A percentile compares a stretch with the other conserved stretches of the same genome.
Evolutionary conservation across 352 stramenopile genomes (phyloP).

Genomic region (Globisporangium heterothallicum): DNA sequence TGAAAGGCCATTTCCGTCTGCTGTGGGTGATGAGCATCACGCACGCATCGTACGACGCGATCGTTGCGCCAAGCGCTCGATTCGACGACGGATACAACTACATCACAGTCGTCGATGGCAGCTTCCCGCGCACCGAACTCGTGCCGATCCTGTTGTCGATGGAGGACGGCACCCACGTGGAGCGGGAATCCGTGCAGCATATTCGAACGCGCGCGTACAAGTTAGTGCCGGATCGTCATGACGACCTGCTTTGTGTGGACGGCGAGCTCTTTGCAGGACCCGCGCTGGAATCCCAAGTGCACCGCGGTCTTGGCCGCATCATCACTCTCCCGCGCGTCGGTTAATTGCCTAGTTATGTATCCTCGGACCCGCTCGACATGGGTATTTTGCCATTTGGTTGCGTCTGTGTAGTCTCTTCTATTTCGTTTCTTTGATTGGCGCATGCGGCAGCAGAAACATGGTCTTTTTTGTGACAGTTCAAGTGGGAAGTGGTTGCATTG

Average conservation of each 20-base stretch:
- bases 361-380: too few relatives aligned
- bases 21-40: conserved; percentile 66
- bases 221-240: conserved; percentile 27
- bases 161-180: conserved; percentile 42
- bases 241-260: conserved; percentile 55
- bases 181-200: conserved; percentile 31
- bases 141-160: conserved; percentile 43
- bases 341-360: neutral
- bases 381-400: too few relatives aligned
- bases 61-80: conserved; percentile 37
- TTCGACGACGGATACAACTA: conserved; percentile 66
- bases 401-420: neutral
- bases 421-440: neutral
- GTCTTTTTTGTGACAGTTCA: too few relatives aligned
- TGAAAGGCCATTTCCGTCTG: conserved; percentile 44
- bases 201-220: conserved; percentile 61
- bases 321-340: conserved; percentile 22
- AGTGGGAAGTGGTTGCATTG: too few relatives aligned
- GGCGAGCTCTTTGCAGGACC: conserved; percentile 45
- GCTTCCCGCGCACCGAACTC: conserved; percentile 29
- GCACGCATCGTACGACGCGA: conserved; percentile 42
- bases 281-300: conserved; percentile 47
- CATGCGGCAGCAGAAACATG: too few relatives aligned
- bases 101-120: conserved; percentile 43
- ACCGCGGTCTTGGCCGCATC: conserved; percentile 49